A percentile compares a stretch with the other conserved stretches of the same genome.
These are phyloP conservation scores for Aspergillus cavernicola DNA, from an alignment of 495 filamentous ascomycete species.

Conservation along the genomic window DNA sequence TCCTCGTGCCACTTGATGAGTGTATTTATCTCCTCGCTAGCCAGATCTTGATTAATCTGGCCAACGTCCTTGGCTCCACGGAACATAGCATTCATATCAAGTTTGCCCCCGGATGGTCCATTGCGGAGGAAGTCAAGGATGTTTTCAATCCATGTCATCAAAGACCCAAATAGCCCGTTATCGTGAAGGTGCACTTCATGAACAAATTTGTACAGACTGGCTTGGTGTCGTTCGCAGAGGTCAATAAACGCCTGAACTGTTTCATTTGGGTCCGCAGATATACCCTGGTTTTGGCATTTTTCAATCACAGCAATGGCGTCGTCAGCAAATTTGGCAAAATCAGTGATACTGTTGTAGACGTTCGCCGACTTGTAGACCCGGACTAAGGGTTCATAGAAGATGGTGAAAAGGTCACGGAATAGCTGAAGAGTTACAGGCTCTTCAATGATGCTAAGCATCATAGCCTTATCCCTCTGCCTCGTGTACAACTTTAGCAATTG, in stretches of 20 bases:
- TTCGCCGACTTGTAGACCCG: constrained; percentile 98
- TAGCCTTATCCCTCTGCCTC: constrained; percentile 87
- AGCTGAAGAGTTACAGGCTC: constrained; percentile 90
- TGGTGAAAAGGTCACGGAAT: constrained; percentile 94
- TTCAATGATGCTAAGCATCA: constrained; percentile 95
- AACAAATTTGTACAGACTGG: constrained; percentile 97
- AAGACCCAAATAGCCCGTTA: constrained; percentile 88
- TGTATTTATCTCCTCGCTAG: constrained; percentile 75
- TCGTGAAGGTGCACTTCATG: constrained; percentile 99
- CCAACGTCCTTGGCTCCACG: constrained; percentile 66
- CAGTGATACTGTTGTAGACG: constrained; percentile 93
- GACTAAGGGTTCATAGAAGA: constrained; percentile 97
- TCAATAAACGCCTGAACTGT: constrained; percentile 99
- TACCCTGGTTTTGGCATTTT: constrained; percentile 83
- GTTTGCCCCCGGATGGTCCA: constrained; percentile 69
- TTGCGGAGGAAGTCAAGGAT: constrained; percentile 90
- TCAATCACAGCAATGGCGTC: constrained; percentile 89
- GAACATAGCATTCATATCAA: constrained; percentile 93
- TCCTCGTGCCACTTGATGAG: constrained; percentile 92
- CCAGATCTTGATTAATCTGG: constrained; percentile 63
- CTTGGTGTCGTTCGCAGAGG: constrained; percentile 88
- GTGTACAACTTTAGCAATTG: constrained; percentile 91
- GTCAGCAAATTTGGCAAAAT: constrained; percentile 89
- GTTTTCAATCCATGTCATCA: constrained; percentile 97
- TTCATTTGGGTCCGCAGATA: constrained; percentile 92